phyloP scores from a whole-genome alignment of 495 filamentous ascomycete species.

The Podospora pseudoanserina region DNA sequence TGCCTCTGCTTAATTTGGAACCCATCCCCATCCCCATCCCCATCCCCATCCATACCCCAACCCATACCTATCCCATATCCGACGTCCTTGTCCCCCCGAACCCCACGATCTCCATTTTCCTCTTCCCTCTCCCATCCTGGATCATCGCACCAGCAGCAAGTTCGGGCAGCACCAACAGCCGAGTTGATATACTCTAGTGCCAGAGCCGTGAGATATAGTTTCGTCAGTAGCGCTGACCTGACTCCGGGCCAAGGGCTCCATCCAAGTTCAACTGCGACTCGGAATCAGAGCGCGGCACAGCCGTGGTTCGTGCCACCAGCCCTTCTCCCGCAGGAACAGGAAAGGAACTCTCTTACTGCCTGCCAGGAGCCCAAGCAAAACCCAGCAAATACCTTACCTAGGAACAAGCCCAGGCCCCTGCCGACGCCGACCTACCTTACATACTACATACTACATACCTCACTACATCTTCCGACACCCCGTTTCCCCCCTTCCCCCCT shows the following conservation, averaged over 20 bases:
- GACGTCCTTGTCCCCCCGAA: slow-evolving; percentile 25
- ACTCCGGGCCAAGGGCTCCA: slow-evolving; percentile 2
- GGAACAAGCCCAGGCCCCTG: slow-evolving; percentile 9
- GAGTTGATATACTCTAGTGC: not conserved
- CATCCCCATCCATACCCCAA: not conserved
- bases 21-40: no score
- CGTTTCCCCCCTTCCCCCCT: slow-evolving; percentile 7
- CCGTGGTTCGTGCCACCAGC: slow-evolving; percentile 32
- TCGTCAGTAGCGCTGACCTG: not conserved
- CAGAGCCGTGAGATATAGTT: not conserved
- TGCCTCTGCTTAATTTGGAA: no score
- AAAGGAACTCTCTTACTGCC: slow-evolving; percentile 2
- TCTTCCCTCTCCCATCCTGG: slow-evolving; percentile 10
- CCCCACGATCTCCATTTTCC: slow-evolving; percentile 18
- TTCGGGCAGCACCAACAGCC: not conserved
- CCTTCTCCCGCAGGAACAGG: slow-evolving; percentile 15
- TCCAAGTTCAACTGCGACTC: slow-evolving; percentile 3
- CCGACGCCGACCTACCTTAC: slow-evolving; percentile 19
- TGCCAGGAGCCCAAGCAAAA: slow-evolving; percentile 8
- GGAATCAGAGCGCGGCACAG: slow-evolving; percentile 25
- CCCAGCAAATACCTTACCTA: slow-evolving; percentile 7
- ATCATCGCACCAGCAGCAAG: slow-evolving; percentile 1
- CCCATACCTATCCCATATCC: slow-evolving; percentile 26
- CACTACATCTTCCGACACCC: slow-evolving; percentile 31
- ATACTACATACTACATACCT: slow-evolving; percentile 20